These are phyloP conservation scores for Rhododendron griersonianum DNA, from an alignment of 148 eudicot genomes.

Conservation along the genomic window DNA sequence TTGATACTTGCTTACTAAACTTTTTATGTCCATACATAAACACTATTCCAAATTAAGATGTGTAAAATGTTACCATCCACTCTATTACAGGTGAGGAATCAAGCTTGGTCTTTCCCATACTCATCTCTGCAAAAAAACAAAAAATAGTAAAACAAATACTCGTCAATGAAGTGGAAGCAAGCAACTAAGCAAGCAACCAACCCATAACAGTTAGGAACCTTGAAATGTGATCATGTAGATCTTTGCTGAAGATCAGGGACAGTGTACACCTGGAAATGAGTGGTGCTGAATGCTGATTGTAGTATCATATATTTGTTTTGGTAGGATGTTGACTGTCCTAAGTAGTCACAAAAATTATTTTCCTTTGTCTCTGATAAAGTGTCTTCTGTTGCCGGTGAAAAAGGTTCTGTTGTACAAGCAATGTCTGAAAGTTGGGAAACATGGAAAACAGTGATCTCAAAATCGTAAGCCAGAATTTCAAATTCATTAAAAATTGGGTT, in stretches of 20 bases:
- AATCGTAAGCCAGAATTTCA: not conserved
- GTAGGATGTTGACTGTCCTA: not conserved
- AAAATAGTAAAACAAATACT: not conserved
- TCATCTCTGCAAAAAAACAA: not conserved
- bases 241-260: not conserved
- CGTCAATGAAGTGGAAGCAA: not conserved
- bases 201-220: not conserved
- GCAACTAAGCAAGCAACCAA: not conserved
- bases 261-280: not conserved
- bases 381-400: not conserved
- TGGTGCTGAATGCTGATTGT: not conserved
- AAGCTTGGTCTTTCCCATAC: not conserved
- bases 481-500: not conserved
- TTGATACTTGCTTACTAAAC: not conserved
- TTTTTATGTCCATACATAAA: not conserved
- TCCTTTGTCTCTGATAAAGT: not conserved
- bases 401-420: not conserved
- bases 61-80: slow-evolving; percentile 3
- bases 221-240: not conserved
- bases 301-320: not conserved
- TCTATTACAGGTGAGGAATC: not conserved
- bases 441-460: not conserved
- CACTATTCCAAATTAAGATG: not conserved
- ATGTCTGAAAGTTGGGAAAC: not conserved
- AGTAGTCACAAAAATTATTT: not conserved